A percentile compares a stretch with the other conserved stretches of the same genome.
These are phyloP conservation scores for Podospora appendiculata DNA, from an alignment of 495 filamentous ascomycete species.

Conservation along the genomic window DNA sequence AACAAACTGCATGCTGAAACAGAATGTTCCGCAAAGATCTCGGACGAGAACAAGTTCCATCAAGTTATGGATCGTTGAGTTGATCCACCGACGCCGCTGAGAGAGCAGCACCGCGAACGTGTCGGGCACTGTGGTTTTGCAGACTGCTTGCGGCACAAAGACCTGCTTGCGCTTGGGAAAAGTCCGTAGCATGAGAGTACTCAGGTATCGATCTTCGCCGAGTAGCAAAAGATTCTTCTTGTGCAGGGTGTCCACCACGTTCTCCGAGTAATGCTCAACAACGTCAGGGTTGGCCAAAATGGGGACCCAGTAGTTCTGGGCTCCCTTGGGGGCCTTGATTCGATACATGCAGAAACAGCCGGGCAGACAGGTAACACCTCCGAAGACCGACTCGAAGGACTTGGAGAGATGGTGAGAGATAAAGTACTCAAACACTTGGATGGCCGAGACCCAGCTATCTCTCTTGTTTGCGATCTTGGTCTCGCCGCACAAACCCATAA, in stretches of 20 bases:
- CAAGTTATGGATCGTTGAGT: slow-evolving; percentile 97
- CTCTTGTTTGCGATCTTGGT: slow-evolving; percentile 99
- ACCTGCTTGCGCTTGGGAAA: slow-evolving; percentile 99
- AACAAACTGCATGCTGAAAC: slow-evolving; percentile 99
- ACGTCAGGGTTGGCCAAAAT: slow-evolving; percentile 98
- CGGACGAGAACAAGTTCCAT: slow-evolving; percentile 95
- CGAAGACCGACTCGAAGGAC: slow-evolving; percentile 96
- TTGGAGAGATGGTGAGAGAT: slow-evolving; percentile 96
- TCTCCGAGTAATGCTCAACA: slow-evolving; percentile 98
- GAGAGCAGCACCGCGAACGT: slow-evolving; percentile 87
- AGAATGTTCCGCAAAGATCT: slow-evolving; percentile 97
- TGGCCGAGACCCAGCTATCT: slow-evolving; percentile 90
- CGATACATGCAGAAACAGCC: slow-evolving; percentile 99
- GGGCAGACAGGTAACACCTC: slow-evolving; percentile 97
- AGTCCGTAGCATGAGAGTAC: slow-evolving; percentile 94
- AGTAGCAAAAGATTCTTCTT: slow-evolving; percentile 96
- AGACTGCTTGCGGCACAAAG: slow-evolving; percentile 96
- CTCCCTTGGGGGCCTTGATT: slow-evolving; percentile 97
- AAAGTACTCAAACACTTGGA: slow-evolving; percentile 99
- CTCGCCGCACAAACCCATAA: slow-evolving; percentile 98
- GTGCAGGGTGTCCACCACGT: slow-evolving; percentile 97
- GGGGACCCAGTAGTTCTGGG: slow-evolving; percentile 98
- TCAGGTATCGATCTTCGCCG: slow-evolving; percentile 94
- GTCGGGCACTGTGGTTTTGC: slow-evolving; percentile 95
- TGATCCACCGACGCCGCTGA: slow-evolving; percentile 96